These are phyloP conservation scores for Angophora floribunda DNA, from an alignment of 345 rosid species.

Conservation along the genomic window DNA sequence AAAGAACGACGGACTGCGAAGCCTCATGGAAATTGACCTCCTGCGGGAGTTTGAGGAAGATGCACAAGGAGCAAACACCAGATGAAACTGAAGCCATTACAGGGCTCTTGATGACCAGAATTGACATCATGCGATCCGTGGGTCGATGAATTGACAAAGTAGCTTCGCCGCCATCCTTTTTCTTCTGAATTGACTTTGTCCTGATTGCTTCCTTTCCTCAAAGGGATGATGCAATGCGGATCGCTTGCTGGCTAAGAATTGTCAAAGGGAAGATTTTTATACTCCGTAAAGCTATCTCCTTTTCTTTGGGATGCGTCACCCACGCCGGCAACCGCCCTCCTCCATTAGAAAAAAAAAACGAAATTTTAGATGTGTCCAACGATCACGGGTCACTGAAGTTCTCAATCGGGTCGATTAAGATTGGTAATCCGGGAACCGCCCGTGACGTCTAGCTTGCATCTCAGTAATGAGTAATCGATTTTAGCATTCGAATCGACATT, in stretches of 20 bases:
- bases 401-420: background rate
- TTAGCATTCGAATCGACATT: background rate
- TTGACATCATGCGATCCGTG: background rate
- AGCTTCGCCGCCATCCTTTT: background rate
- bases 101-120: background rate
- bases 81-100: accelerated
- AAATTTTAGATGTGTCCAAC: accelerated
- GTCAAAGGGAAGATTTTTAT: background rate
- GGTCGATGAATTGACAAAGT: background rate
- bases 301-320: background rate
- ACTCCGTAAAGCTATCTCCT: accelerated
- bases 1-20: background rate
- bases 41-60: background rate
- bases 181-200: background rate
- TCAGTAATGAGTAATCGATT: too few species aligned
- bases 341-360: background rate
- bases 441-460: background rate
- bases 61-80: background rate
- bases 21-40: background rate
- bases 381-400: background rate
- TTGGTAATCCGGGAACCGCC: background rate
- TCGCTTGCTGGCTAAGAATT: background rate
- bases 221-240: background rate
- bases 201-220: background rate
- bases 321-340: accelerated